Evolutionary conservation across 2,329 filamentous ascomycete species (phyloP), one percentile per base, ranked within the genome.

Genomic region (Fusarium sp.): DNA sequence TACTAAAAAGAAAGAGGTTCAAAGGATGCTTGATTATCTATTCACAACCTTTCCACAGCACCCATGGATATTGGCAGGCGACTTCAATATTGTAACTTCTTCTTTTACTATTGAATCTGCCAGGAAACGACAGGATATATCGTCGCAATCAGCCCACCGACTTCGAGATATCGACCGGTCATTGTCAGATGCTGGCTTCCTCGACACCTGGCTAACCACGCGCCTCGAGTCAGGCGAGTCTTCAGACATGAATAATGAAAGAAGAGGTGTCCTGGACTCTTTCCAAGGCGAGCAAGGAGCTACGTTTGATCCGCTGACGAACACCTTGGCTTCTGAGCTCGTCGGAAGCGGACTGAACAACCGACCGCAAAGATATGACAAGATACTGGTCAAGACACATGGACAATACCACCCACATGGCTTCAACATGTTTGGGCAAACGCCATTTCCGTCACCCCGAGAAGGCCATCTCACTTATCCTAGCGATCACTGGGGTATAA

Each of bases 11-110:
- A 77, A 79, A 1, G 89, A 92, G 70, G 75, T 91, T 16, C 82
- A 84, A 47, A 81, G 77, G 22, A 74, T 92, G 2, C 73, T 86
- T 3, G 75, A 76, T 10, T 78, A 89, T 73, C 70, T 91, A 18
- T 74, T 77, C 1, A 70, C 66, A 2, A 70, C 77, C 0, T 85
- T 87, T 48, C 67, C 78, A 2, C 57, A 77, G 0, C 82, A 84
- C 40, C 82, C 87, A 7, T 88, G 85, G 81, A 79, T 91, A 6
- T 71, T 92, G 22, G 86, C 86, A 0, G 90, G 90, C 5, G 89
- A 91, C 73, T 89, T 91, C 75, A 92, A 92, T 70, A 79, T 91
- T 25, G 81, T 85, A 9, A 90, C 88, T 1, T 92, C 90, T 2
- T 78, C 81, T 3, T 81, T 82, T 55, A 87, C 88, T 0, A 84